Base-by-base conservation (phyloP, 495 filamentous ascomycete genomes). In the Lentithecium fluviatile region DNA sequence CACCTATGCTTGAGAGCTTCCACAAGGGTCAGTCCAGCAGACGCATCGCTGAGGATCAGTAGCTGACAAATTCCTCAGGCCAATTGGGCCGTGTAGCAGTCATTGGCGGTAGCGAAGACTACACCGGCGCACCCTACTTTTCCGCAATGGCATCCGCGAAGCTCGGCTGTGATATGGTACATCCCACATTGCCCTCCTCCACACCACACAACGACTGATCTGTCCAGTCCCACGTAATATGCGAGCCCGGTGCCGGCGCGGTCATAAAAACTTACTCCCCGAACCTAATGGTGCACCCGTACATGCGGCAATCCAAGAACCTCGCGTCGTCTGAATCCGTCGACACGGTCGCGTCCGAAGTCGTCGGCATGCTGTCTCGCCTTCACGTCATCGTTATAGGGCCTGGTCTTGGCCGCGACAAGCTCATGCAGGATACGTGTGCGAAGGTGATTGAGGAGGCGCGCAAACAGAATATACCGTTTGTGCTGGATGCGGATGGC, bases 241-340 rank as follows among this genome's bases (percentile, higher is more conserved):
- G 94, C 77, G 94, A 95, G 64, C 89, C 87, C 24, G 85, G 83
- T 60, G 95, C 95, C 46, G 88, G 67, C 57, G 60, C 77, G 73
- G 93, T 97, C 45, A 95, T 98, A 70, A 98, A 98, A 79, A 85
- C 89, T 15, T 98, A 97, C 79, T 97, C 95, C 36, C 94, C 94
- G 10, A 97, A 97, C 75, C 78, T 98, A 13, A 97, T 98, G 95
- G 95, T 98, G 13, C 95, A 97, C 71, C 95, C 94, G 2, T 80
- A 95, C 49, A 91, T 98, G 81, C 91, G 92, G 32, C 90, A 91
- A 74, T 79, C 82, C 37, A 76, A 82, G 12, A 71, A 75, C 61
- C 63, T 75, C 17, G 19, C 67, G 68, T 60, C 55, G 63, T 72
- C 58, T 68, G 82, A 71, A 70, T 80, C 68, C 66, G 48, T 70